Conservation (phyloP, 139 green algal species). For the Choricystis sp. region DNA sequence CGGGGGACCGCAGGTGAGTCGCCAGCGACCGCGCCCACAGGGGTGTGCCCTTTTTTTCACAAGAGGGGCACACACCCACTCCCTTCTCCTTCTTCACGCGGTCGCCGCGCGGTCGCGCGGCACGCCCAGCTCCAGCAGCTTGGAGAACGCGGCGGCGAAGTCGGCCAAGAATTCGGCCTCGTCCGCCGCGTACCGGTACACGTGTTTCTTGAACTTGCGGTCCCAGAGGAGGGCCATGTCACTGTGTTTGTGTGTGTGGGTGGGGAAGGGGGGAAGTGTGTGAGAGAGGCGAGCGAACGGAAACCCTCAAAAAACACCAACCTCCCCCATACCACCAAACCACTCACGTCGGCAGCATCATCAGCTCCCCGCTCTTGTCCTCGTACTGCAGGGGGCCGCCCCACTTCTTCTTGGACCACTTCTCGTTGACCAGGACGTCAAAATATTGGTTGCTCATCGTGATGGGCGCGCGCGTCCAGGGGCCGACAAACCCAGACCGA, state of each 20-base stretch:
- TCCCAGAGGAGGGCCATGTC: conserved; percentile 35
- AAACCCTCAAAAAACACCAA: too few species aligned
- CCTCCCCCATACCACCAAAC: neutral
- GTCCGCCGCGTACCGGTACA: conserved; percentile 38
- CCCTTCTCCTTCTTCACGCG: too few species aligned
- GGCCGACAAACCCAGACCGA: conserved; percentile 47
- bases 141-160: conserved; percentile 20
- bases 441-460: conserved; percentile 81
- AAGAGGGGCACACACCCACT: neutral
- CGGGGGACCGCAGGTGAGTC: too few species aligned
- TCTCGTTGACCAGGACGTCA: conserved; percentile 48
- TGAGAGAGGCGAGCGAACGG: too few species aligned
- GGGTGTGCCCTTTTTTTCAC: neutral
- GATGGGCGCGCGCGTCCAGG: conserved; percentile 64
- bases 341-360: conserved; percentile 63
- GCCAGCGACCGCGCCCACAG: too few species aligned
- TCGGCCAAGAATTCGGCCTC: conserved; percentile 25
- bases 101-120: too few species aligned
- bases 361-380: conserved; percentile 53
- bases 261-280: too few species aligned
- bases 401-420: conserved; percentile 72
- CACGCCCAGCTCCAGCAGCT: conserved; percentile 28
- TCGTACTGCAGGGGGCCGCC: conserved; percentile 62
- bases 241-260: neutral
- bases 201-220: conserved; percentile 55